phyloP scores from a whole-genome alignment of 139 green algal genomes.

The Volvox africanus region DNA sequence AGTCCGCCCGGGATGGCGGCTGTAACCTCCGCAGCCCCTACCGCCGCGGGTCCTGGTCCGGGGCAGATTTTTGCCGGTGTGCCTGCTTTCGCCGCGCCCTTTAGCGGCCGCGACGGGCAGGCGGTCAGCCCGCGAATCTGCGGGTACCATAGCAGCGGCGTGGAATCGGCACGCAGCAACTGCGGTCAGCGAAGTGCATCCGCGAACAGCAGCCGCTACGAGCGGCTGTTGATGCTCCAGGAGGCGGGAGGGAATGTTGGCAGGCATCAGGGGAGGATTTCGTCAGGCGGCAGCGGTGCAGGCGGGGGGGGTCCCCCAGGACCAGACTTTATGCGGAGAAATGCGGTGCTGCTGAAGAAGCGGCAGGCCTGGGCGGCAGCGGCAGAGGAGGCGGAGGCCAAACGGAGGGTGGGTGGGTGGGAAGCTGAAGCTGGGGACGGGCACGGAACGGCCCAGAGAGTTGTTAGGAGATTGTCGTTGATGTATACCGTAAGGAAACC shows the following conservation, averaged over 20 bases:
- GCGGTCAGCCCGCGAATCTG: background rate
- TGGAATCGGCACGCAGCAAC: background rate
- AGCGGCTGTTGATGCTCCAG: constrained; percentile 12
- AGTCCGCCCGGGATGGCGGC: background rate
- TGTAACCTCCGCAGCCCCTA: background rate
- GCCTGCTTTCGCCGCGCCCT: background rate
- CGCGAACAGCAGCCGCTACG: constrained; percentile 7
- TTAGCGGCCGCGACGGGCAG: background rate
- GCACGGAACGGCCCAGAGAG: background rate
- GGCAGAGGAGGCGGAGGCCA: background rate
- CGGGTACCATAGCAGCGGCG: background rate
- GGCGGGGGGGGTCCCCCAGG: background rate
- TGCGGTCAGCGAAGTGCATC: background rate
- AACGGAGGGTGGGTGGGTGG: background rate
- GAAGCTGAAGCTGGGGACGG: background rate
- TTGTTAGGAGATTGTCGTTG: background rate
- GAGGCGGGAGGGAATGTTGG: background rate
- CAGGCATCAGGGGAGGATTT: background rate
- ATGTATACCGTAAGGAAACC: too few species aligned
- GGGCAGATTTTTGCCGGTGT: constrained; percentile 1
- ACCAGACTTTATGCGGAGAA: constrained; percentile 23
- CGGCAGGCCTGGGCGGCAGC: constrained; percentile 13
- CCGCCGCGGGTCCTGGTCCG: background rate
- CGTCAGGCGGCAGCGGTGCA: background rate
- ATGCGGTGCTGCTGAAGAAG: constrained; percentile 11